Evolutionary conservation across 495 filamentous ascomycete genomes (phyloP).

Genomic region (Pyronema omphalodes): DNA sequence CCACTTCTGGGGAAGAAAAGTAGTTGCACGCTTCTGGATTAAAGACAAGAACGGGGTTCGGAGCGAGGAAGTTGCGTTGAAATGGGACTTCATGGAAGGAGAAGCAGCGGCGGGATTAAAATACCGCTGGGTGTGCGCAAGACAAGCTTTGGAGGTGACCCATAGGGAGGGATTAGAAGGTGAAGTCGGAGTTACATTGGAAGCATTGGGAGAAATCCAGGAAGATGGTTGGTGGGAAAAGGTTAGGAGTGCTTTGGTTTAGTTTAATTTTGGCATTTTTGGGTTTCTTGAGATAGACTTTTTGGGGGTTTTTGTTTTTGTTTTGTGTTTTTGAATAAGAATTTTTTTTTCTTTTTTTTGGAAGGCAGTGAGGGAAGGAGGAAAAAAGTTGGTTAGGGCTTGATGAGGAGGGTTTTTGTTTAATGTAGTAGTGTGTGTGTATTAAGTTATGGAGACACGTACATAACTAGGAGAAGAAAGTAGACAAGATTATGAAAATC

Average conservation of each 20-base stretch:
- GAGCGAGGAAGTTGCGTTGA: background rate
- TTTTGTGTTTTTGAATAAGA: no score
- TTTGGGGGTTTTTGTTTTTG: no score
- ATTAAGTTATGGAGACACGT: no score
- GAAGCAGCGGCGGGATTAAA: slow-evolving; percentile 3
- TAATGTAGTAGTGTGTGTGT: no score
- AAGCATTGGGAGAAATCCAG: background rate
- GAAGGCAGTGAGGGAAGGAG: no score
- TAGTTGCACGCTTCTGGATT: slow-evolving; percentile 2
- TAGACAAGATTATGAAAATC: no score
- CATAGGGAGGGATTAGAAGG: background rate
- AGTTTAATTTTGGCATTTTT: no score
- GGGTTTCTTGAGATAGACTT: no score
- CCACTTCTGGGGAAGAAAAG: slow-evolving; percentile 16
- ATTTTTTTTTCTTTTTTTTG: no score
- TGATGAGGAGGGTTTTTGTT: no score
- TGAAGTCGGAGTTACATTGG: background rate
- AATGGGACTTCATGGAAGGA: slow-evolving; percentile 3
- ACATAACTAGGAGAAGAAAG: no score
- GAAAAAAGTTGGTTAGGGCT: no score
- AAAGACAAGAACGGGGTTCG: background rate
- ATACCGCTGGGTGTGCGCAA: slow-evolving; percentile 17
- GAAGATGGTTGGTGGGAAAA: background rate
- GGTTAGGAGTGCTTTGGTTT: background rate
- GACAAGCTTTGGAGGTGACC: slow-evolving; percentile 11